Conservation (phyloP, 2,329 filamentous ascomycete genomes). For the Paecilomyces variotii region DNA sequence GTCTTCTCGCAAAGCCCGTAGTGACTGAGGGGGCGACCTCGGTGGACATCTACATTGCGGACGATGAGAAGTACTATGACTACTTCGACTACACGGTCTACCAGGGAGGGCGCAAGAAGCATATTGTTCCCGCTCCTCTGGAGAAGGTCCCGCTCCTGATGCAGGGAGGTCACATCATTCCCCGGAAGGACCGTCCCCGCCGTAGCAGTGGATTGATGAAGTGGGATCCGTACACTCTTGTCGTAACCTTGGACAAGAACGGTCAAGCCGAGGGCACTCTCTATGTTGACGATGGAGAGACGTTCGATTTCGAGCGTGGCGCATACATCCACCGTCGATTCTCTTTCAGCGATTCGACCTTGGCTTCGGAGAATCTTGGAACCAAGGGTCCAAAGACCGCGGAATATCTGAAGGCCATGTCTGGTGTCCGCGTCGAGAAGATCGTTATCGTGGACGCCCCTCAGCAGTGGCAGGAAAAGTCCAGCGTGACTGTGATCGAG, state of each 20-base stretch:
- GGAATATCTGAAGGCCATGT: slow-evolving; percentile 72
- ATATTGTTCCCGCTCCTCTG: slow-evolving; percentile 67
- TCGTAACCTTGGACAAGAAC: slow-evolving; percentile 61
- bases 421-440: slow-evolving; percentile 70
- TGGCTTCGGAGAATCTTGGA: slow-evolving; percentile 65
- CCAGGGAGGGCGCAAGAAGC: slow-evolving; percentile 60
- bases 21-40: slow-evolving; percentile 65
- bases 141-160: slow-evolving; percentile 85
- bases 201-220: slow-evolving; percentile 83
- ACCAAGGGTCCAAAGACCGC: slow-evolving; percentile 56
- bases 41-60: slow-evolving; percentile 77
- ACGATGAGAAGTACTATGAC: slow-evolving; percentile 85
- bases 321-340: slow-evolving; percentile 85
- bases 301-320: slow-evolving; percentile 76
- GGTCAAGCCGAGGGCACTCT: slow-evolving; percentile 72
- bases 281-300: slow-evolving; percentile 90
- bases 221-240: slow-evolving; percentile 89
- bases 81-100: slow-evolving; percentile 83
- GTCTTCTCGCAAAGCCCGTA: slow-evolving; percentile 87
- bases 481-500: slow-evolving; percentile 44
- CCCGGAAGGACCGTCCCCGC: slow-evolving; percentile 79
- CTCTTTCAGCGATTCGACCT: slow-evolving; percentile 49
- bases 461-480: slow-evolving; percentile 58
- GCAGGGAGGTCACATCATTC: slow-evolving; percentile 86
- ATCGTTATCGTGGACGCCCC: slow-evolving; percentile 77